phyloP scores from a whole-genome alignment of 2,329 filamentous ascomycete species.

The Fusarium longipes region DNA sequence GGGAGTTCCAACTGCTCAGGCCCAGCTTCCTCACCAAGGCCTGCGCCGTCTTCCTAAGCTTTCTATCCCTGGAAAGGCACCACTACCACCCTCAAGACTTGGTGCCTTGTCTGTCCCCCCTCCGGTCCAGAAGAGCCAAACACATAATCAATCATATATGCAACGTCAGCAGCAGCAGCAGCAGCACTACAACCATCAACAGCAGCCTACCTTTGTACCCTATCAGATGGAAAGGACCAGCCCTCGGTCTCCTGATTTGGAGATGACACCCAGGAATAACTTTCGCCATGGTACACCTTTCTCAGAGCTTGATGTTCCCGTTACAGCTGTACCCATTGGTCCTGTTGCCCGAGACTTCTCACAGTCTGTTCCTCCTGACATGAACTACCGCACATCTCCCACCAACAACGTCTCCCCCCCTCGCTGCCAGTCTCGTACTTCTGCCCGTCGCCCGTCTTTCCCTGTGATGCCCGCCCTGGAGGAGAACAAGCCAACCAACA shows the following conservation, averaged over 20 bases:
- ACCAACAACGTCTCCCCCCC: constrained; percentile 51
- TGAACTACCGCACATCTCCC: constrained; percentile 75
- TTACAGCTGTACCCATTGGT: constrained; percentile 77
- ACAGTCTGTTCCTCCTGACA: constrained; percentile 93
- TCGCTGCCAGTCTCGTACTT: constrained; percentile 66
- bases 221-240: constrained; percentile 65
- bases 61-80: constrained; percentile 63
- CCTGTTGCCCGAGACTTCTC: constrained; percentile 82
- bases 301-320: constrained; percentile 89
- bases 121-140: constrained; percentile 42
- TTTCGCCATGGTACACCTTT: constrained; percentile 88
- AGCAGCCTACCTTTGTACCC: constrained; percentile 55
- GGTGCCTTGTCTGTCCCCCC: constrained; percentile 47
- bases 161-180: constrained; percentile 23
- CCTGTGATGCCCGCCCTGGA: constrained; percentile 75
- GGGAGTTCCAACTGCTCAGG: constrained; percentile 57
- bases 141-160: constrained; percentile 40
- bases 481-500: constrained; percentile 67
- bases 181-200: not conserved
- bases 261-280: constrained; percentile 64
- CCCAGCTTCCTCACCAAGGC: constrained; percentile 62
- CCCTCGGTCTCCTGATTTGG: constrained; percentile 65
- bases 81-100: constrained; percentile 43
- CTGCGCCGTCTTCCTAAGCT: constrained; percentile 72
- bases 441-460: constrained; percentile 74